Evolutionary conservation across 1,139 yeast species (phyloP), one percentile per base, ranked within the genome.

Genomic region (Yamadazyma blattariae): DNA sequence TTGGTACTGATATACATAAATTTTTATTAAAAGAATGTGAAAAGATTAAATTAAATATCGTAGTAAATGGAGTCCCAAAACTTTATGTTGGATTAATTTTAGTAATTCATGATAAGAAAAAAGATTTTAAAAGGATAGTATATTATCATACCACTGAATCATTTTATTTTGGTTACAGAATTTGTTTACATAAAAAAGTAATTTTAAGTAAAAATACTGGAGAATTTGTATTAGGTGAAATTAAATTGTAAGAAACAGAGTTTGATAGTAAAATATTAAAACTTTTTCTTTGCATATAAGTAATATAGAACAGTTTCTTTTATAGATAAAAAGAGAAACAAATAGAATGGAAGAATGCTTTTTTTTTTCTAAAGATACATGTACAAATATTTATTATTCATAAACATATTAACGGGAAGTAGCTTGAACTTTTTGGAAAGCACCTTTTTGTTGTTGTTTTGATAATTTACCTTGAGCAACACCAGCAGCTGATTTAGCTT

Each of bases 381-480:
- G 39, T 30, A 33, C 28, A 36, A 34, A 41, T 42, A 42, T 45
- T 46, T 44, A 50, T 46, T 47, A 51, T 27, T 32, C 26, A 32
- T 30, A 36, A 36, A 36, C 31, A 36, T 30, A 45, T 83, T 87
- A 88, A 84, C 96, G 96, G 73, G 95, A 86, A 68, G 96, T 83
- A 62, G 96, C 95, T 64, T 82, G 86, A 62, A 88, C 96, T 78
- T 87, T 87, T 80, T 86, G 90, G 95, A 82, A 79, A 71, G 94
- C 86, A 79, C 94, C 95, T 78, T 84, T 85, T 66, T 85, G 84
- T 71, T 80, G 86, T 79, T 82, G 87, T 77, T 84, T 84, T 56
- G 90, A 82, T 62, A 82, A 69, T 71, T 76, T 79, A 50, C 60
- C 50, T 59, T 75, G 76, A 64, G 72, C 75, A 59, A 79, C 77